Percentiles rank a stretch among this genome's conserved stretches.
Evolutionary conservation across 805 yeast species (phyloP).

Genomic region (Candida odintsovae): DNA sequence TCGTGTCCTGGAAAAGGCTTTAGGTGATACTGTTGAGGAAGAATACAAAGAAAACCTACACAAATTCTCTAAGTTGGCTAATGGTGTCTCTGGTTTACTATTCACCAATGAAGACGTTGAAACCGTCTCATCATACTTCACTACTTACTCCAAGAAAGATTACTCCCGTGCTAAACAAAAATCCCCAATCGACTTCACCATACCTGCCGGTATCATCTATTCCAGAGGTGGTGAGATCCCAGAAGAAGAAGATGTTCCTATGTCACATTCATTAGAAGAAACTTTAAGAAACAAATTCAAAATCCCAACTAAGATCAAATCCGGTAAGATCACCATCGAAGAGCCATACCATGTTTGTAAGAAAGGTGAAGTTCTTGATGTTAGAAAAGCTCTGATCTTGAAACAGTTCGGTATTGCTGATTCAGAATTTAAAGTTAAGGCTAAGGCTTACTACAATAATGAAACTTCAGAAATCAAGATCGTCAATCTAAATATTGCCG

Average conservation of each 20-base stretch:
- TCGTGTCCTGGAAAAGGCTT: slow-evolving; percentile 86
- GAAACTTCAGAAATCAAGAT: slow-evolving; percentile 35
- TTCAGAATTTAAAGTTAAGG: slow-evolving; percentile 78
- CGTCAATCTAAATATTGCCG: slow-evolving; percentile 30
- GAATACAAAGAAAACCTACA: slow-evolving; percentile 85
- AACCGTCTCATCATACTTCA: slow-evolving; percentile 86
- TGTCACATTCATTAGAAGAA: slow-evolving; percentile 94
- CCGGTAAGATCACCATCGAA: slow-evolving; percentile 78
- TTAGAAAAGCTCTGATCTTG: slow-evolving; percentile 83
- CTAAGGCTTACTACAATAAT: slow-evolving; percentile 72
- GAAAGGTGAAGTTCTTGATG: slow-evolving; percentile 76
- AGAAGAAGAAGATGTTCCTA: slow-evolving; percentile 88
- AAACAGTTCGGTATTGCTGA: slow-evolving; percentile 96
- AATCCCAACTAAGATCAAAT: slow-evolving; percentile 84
- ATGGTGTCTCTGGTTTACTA: slow-evolving; percentile 82
- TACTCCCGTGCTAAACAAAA: slow-evolving; percentile 85
- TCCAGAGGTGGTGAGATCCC: slow-evolving; percentile 94
- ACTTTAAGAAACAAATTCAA: slow-evolving; percentile 84
- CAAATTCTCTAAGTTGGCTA: slow-evolving; percentile 53
- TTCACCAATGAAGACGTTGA: slow-evolving; percentile 86
- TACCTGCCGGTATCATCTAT: slow-evolving; percentile 88
- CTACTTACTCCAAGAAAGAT: slow-evolving; percentile 70
- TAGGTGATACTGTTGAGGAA: slow-evolving; percentile 82
- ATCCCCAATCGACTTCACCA: slow-evolving; percentile 75
- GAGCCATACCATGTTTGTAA: slow-evolving; percentile 77